These are phyloP conservation scores for Fistulifera pelliculosa DNA, from an alignment of 108 stramenopile genomes.

Conservation along the genomic window DNA sequence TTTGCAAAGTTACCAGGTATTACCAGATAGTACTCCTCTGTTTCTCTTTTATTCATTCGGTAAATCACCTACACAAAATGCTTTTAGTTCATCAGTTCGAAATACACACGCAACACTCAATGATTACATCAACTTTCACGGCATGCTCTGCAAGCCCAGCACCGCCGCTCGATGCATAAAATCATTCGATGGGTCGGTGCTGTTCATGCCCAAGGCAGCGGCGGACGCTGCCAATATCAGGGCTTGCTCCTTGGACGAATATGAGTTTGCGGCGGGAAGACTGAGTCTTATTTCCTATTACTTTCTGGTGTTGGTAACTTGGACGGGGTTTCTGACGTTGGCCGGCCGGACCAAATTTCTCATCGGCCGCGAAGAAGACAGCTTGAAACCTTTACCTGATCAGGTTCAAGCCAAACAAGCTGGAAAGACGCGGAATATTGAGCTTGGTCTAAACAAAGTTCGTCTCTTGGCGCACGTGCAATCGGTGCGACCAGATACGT, in stretches of 20 bases:
- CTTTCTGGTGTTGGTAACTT: conserved; percentile 2
- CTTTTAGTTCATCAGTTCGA: neutral
- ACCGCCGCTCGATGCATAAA: conserved; percentile 5
- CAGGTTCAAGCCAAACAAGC: neutral
- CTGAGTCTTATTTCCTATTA: conserved; percentile 7
- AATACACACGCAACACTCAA: neutral
- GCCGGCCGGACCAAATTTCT: conserved; percentile 2
- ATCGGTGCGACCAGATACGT: neutral
- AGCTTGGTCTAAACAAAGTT: neutral
- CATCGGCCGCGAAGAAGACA: conserved; percentile 2
- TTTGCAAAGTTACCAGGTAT: too few species aligned
- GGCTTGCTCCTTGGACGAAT: neutral
- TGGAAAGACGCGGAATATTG: neutral
- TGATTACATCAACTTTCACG: conserved; percentile 11
- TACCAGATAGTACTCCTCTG: too few species aligned
- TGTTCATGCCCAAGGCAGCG: conserved; percentile 6
- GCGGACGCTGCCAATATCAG: too few species aligned
- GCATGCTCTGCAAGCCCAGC: conserved; percentile 10
- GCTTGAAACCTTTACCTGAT: neutral
- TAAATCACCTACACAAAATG: too few species aligned
- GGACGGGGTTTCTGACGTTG: conserved; percentile 8
- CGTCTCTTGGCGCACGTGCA: neutral
- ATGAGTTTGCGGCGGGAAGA: neutral
- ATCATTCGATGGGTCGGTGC: conserved; percentile 1
- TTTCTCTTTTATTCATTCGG: too few species aligned